Conservation (phyloP, 2,329 filamentous ascomycete genomes). For the Apiospora phragmitis region DNA sequence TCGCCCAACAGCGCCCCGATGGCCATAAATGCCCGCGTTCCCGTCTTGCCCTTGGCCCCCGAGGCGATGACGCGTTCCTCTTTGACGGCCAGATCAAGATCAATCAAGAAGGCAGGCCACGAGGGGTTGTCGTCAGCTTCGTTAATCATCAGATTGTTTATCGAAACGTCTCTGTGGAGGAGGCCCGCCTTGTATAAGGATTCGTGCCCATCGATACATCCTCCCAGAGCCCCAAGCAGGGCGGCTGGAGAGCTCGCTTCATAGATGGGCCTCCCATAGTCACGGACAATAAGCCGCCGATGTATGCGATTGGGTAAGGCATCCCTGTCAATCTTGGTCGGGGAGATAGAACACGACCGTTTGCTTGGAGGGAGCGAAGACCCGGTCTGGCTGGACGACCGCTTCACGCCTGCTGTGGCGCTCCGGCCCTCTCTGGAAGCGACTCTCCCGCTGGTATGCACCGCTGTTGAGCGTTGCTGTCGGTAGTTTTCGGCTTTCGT, state of each 20-base stretch:
- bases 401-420: conserved; percentile 22
- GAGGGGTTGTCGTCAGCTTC: conserved; percentile 40
- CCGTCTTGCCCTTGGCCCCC: conserved; percentile 37
- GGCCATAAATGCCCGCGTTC: conserved; percentile 40
- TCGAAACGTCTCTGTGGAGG: conserved; percentile 44
- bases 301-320: conserved; percentile 37
- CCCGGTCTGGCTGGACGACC: conserved; percentile 27
- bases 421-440: conserved; percentile 3
- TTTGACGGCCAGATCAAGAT: conserved; percentile 39
- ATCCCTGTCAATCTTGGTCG: conserved; percentile 24
- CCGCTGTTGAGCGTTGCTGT: not conserved
- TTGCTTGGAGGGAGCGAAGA: conserved; percentile 29
- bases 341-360: conserved; percentile 30
- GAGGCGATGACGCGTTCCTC: conserved; percentile 28
- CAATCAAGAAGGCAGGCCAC: conserved; percentile 41
- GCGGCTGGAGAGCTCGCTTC: conserved; percentile 42
- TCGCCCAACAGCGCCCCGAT: conserved; percentile 39
- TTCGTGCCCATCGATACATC: no score
- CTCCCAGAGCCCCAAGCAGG: no score
- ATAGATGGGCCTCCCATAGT: conserved; percentile 44
- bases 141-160: conserved; percentile 48
- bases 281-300: conserved; percentile 39
- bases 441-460: not conserved
- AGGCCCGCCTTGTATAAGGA: conserved; percentile 45
- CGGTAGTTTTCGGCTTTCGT: not conserved